A percentile compares a stretch with the other conserved stretches of the same genome.
Conservation (phyloP, 176 grass and related monocot genomes). For the Triticum turgidum region DNA sequence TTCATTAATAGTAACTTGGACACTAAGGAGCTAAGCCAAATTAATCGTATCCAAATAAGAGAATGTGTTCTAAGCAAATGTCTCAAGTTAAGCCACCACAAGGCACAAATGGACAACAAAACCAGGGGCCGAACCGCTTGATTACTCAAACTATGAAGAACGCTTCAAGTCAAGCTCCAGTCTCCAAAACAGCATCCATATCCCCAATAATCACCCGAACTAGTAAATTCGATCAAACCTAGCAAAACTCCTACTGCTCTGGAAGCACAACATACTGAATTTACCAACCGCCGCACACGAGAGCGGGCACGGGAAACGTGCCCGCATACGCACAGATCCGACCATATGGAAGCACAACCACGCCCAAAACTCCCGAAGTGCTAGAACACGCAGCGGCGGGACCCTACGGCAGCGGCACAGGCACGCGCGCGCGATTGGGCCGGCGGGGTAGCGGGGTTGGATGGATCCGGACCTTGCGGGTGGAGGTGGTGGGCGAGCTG, state of each 20-base stretch:
- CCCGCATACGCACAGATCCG: neutral
- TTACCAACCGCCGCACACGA: neutral
- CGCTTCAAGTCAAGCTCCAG: neutral
- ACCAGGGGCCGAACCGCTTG: neutral
- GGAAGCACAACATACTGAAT: neutral
- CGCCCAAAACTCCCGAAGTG: neutral
- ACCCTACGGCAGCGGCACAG: neutral
- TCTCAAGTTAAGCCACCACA: neutral
- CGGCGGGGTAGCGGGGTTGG: neutral
- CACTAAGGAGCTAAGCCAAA: too few species aligned
- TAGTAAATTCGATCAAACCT: neutral
- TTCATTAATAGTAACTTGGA: neutral
- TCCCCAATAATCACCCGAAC: neutral
- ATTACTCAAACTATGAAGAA: neutral
- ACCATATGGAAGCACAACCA: neutral
- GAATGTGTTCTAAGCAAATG: neutral
- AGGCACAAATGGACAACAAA: neutral
- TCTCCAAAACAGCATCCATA: neutral
- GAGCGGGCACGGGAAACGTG: neutral
- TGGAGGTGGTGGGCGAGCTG: conserved; percentile 78
- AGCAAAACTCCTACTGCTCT: neutral
- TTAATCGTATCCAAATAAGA: neutral
- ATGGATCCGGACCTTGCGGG: conserved; percentile 84
- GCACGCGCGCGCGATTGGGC: neutral
- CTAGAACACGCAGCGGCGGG: neutral